Conservation (phyloP, 495 filamentous ascomycete species). For the Hapsidospora chrysogenum region DNA sequence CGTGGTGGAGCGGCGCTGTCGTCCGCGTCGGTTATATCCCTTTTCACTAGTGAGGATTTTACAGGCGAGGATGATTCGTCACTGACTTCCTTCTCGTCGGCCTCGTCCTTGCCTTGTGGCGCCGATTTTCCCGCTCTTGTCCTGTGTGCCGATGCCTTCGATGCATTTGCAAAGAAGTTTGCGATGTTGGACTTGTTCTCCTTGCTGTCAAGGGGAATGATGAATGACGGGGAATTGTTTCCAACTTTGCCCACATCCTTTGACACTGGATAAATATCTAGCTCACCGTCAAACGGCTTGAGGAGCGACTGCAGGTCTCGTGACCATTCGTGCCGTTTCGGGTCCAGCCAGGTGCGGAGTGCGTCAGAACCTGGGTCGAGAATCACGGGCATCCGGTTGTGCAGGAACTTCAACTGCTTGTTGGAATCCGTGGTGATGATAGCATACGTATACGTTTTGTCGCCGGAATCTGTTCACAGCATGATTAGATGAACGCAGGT, state of each 20-base stretch:
- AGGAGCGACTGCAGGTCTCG: conserved; percentile 60
- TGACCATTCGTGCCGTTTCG: conserved; percentile 51
- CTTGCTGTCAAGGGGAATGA: conserved; percentile 63
- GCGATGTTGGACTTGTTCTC: conserved; percentile 86
- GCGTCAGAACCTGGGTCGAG: conserved; percentile 57
- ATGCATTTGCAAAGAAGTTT: conserved; percentile 63
- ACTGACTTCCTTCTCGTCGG: too few relatives aligned
- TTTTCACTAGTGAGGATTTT: too few relatives aligned
- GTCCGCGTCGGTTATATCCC: too few relatives aligned
- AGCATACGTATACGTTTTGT: conserved; percentile 55
- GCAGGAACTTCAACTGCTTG: conserved; percentile 62
- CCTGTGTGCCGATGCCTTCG: conserved; percentile 4
- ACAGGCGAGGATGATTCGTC: too few relatives aligned
- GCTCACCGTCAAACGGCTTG: conserved; percentile 58
- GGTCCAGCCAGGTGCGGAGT: conserved; percentile 70
- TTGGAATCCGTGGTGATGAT: conserved; percentile 82
- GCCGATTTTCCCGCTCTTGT: background rate
- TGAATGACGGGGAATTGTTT: conserved; percentile 71
- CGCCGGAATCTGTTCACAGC: conserved; percentile 1
- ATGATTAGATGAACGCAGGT: background rate
- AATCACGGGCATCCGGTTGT: conserved; percentile 92
- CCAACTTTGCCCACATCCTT: conserved; percentile 92
- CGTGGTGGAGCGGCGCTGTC: too few relatives aligned
- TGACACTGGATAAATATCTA: conserved; percentile 73
- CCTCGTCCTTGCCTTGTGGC: too few relatives aligned